These are phyloP conservation scores for Lasiodiplodia hormozganensis DNA, from an alignment of 2,329 filamentous ascomycete species.

Conservation along the genomic window DNA sequence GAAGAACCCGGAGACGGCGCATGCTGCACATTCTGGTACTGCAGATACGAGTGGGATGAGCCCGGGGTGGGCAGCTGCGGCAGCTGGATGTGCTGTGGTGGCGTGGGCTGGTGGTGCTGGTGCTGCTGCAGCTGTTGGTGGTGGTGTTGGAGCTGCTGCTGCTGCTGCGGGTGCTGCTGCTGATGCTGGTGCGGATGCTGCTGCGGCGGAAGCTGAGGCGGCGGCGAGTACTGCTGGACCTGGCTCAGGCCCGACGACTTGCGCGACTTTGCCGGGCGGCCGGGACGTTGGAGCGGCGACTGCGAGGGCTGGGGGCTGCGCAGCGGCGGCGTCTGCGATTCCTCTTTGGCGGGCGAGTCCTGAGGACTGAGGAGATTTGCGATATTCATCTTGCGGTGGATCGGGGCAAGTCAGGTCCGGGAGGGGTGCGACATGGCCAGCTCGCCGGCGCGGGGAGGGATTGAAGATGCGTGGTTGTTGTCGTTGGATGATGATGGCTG, in stretches of 20 bases:
- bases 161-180: conserved; percentile 1
- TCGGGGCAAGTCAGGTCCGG: conserved; percentile 3
- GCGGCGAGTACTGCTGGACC: conserved; percentile 40
- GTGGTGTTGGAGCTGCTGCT: conserved; percentile 7
- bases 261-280: conserved; percentile 41
- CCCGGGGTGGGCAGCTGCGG: conserved; percentile 4
- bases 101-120: neutral
- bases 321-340: conserved; percentile 39
- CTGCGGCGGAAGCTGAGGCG: conserved; percentile 31
- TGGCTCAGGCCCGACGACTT: conserved; percentile 55
- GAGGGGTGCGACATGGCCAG: conserved; percentile 20
- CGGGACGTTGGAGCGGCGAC: conserved; percentile 38
- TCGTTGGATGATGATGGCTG: conserved; percentile 6
- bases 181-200: conserved; percentile 2
- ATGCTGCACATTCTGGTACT: conserved; percentile 20
- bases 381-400: conserved; percentile 53
- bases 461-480: neutral
- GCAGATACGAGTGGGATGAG: conserved; percentile 17
- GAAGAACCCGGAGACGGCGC: conserved; percentile 17
- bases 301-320: conserved; percentile 35
- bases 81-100: conserved; percentile 18
- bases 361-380: conserved; percentile 57
- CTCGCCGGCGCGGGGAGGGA: conserved; percentile 5
- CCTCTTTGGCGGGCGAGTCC: conserved; percentile 49
- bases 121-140: conserved; percentile 12